Evolutionary conservation across 768 basidiomycete species (phyloP).

Genomic region (Rhizopogon roseolus): DNA sequence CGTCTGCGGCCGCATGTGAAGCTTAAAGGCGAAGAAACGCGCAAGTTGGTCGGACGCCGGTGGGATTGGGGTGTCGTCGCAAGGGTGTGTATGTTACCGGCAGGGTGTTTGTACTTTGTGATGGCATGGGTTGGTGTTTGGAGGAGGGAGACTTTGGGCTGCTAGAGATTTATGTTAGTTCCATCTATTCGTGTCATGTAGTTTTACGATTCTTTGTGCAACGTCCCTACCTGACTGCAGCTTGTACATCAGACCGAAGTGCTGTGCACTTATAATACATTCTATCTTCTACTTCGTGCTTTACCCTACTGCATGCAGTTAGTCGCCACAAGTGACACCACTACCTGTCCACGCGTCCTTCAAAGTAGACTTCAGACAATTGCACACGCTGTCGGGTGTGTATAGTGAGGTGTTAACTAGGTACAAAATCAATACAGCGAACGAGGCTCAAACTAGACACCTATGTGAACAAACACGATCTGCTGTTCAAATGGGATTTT

Average conservation of each 20-base stretch:
- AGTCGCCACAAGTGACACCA: no score
- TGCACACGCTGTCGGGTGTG: no score
- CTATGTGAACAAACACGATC: neutral
- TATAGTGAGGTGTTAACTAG: no score
- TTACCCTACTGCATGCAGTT: no score
- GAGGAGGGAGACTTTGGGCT: constrained; percentile 30
- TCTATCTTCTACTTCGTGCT: neutral
- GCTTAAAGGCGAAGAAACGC: constrained; percentile 13
- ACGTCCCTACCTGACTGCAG: neutral
- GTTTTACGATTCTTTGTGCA: neutral
- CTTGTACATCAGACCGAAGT: neutral
- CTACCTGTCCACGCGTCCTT: no score
- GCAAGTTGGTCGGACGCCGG: constrained; percentile 42
- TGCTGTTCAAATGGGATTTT: neutral
- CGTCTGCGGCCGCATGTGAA: constrained; percentile 18
- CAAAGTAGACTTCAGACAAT: neutral
- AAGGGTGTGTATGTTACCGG: constrained; percentile 67
- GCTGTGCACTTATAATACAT: neutral
- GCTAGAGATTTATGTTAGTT: constrained; percentile 9
- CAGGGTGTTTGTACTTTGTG: constrained; percentile 67
- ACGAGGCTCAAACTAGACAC: neutral
- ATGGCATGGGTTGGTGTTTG: constrained; percentile 68
- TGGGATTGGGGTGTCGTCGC: constrained; percentile 83
- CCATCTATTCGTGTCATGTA: neutral
- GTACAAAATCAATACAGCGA: no score